These are phyloP conservation scores for Carpinus fangiana DNA, from an alignment of 306 rosid species.

Conservation along the genomic window DNA sequence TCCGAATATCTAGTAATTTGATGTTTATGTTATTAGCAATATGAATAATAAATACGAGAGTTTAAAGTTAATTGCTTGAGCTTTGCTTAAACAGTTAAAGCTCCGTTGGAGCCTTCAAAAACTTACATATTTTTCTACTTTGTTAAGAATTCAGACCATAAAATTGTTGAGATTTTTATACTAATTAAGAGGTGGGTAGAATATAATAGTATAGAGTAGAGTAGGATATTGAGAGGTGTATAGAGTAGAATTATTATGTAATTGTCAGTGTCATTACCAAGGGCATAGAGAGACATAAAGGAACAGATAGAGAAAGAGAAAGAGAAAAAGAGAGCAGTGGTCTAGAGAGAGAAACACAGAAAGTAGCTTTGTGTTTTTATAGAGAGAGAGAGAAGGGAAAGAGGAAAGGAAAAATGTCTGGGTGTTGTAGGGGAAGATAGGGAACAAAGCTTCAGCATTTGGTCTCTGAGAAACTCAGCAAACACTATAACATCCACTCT, in stretches of 20 bases:
- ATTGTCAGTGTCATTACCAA: neutral
- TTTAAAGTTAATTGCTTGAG: too few species aligned
- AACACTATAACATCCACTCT: slow-evolving; percentile 5
- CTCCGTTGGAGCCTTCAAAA: too few species aligned
- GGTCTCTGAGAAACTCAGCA: slow-evolving; percentile 54
- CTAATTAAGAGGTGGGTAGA: too few species aligned
- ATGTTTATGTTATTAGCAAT: too few species aligned
- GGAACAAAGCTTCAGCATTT: slow-evolving; percentile 55
- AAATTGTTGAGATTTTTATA: too few species aligned
- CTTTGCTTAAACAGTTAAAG: too few species aligned
- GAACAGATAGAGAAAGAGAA: neutral
- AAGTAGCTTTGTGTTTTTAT: neutral
- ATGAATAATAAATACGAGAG: too few species aligned
- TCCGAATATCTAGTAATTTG: too few species aligned
- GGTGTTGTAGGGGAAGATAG: slow-evolving; percentile 49
- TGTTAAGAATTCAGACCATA: too few species aligned
- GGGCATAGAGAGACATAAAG: slow-evolving; percentile 14
- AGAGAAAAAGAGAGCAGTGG: neutral
- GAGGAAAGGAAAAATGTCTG: slow-evolving; percentile 34
- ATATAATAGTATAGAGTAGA: too few species aligned
- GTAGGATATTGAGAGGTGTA: neutral
- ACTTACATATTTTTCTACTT: too few species aligned
- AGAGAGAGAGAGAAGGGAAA: slow-evolving; percentile 8
- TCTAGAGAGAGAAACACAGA: slow-evolving; percentile 2
- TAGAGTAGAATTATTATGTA: neutral